A percentile compares a stretch with the other conserved stretches of the same genome.
phyloP scores from a whole-genome alignment of 2,329 filamentous ascomycete species.

The Leptographium wingfieldii region DNA sequence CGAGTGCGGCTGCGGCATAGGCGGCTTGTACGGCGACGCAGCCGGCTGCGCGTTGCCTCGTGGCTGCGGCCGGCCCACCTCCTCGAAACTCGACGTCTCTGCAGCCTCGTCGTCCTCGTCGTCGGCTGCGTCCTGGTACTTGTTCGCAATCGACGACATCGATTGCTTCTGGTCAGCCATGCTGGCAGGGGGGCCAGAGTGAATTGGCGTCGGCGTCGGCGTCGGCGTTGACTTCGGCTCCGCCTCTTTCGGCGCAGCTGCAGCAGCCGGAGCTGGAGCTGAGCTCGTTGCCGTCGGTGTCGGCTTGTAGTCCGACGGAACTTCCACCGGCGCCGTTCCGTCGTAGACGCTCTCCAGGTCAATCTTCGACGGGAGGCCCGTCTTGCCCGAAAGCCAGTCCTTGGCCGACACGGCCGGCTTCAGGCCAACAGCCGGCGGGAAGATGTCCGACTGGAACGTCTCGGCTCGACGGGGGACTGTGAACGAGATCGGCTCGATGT shows the following conservation, averaged over 20 bases:
- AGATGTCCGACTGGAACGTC: constrained; percentile 95
- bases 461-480: constrained; percentile 89
- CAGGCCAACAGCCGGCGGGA: constrained; percentile 67
- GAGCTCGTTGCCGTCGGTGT: constrained; percentile 27
- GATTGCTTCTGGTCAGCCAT: constrained; percentile 79
- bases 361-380: constrained; percentile 76
- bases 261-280: constrained; percentile 27
- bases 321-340: constrained; percentile 65
- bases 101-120: constrained; percentile 39
- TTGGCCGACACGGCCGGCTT: constrained; percentile 68
- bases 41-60: constrained; percentile 30
- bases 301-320: constrained; percentile 56
- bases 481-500: constrained; percentile 95
- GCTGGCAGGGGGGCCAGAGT: constrained; percentile 46
- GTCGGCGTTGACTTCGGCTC: constrained; percentile 21
- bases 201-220: constrained; percentile 22
- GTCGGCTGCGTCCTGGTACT: constrained; percentile 64
- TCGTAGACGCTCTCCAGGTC: constrained; percentile 88
- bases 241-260: constrained; percentile 37
- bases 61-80: constrained; percentile 63
- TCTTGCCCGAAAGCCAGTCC: constrained; percentile 83
- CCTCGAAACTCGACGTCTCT: constrained; percentile 74
- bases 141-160: constrained; percentile 73
- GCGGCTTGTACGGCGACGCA: constrained; percentile 27
- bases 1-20: constrained; percentile 6